Evolutionary conservation across 176 grass and related monocot genomes (phyloP).

Genomic region (Microstegium vimineum): DNA sequence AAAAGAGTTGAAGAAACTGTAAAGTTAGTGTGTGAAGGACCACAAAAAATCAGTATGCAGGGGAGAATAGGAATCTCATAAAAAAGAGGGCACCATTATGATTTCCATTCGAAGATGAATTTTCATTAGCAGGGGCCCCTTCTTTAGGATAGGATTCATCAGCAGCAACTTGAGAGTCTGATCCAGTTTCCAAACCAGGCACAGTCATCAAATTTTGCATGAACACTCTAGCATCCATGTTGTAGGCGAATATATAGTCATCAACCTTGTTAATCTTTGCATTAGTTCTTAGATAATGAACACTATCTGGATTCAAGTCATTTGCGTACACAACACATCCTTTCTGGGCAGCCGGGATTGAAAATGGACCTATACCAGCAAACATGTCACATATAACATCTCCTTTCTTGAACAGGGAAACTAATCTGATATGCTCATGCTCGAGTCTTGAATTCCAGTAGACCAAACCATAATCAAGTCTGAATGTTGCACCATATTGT

Average conservation of each 20-base stretch:
- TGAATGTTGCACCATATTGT: slow-evolving; percentile 94
- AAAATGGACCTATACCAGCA: slow-evolving; percentile 92
- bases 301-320: slow-evolving; percentile 88
- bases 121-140: slow-evolving; percentile 17
- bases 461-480: slow-evolving; percentile 87
- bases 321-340: slow-evolving; percentile 88
- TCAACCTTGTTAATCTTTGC: slow-evolving; percentile 85
- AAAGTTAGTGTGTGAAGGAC: slow-evolving; percentile 22
- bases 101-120: slow-evolving; percentile 36
- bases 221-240: slow-evolving; percentile 90
- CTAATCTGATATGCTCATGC: slow-evolving; percentile 82
- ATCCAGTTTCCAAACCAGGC: slow-evolving; percentile 36
- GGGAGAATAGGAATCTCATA: background rate
- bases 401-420: slow-evolving; percentile 90
- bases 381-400: slow-evolving; percentile 96
- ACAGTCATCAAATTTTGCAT: slow-evolving; percentile 55
- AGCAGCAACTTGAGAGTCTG: slow-evolving; percentile 25
- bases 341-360: slow-evolving; percentile 80
- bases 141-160: slow-evolving; percentile 8
- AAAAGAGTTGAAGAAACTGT: slow-evolving; percentile 5
- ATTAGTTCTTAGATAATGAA: slow-evolving; percentile 74
- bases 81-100: slow-evolving; percentile 32
- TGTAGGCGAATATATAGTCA: slow-evolving; percentile 65
- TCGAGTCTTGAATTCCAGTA: slow-evolving; percentile 99
- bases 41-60: slow-evolving; percentile 11